Evolutionary conservation across 148 eudicot genomes (phyloP).

Genomic region (Linanthus parryae): DNA sequence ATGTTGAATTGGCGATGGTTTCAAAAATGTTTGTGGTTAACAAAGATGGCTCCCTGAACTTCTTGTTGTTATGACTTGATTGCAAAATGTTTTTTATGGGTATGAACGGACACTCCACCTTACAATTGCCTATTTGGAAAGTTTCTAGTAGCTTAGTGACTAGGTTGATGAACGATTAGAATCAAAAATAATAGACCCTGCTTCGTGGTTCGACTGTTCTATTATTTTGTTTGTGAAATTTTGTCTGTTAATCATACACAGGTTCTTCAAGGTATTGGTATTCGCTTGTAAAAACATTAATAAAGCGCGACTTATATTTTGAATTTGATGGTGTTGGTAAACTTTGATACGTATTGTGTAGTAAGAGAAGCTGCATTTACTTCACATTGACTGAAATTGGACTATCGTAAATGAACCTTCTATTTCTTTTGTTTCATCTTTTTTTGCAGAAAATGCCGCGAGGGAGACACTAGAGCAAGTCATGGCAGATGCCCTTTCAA

Average conservation of each 20-base stretch:
- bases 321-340: no score
- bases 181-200: not conserved
- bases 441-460: constrained; percentile 58
- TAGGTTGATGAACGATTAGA: no score
- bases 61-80: no score
- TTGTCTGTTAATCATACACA: no score
- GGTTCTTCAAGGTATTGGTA: not conserved
- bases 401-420: not conserved
- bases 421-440: not conserved
- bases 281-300: not conserved
- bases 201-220: not conserved
- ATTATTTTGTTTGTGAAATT: no score
- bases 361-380: not conserved
- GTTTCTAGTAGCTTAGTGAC: no score
- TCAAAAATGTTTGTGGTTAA: no score
- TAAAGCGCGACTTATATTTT: not conserved
- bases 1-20: no score
- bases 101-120: no score
- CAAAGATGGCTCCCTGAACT: no score
- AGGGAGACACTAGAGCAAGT: constrained; percentile 68
- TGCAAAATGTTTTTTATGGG: no score
- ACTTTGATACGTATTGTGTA: not conserved
- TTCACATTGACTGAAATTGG: not conserved
- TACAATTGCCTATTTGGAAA: no score
- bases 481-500: constrained; percentile 60